phyloP scores from a whole-genome alignment of 257 asterid species.

The Prunella vulgaris region DNA sequence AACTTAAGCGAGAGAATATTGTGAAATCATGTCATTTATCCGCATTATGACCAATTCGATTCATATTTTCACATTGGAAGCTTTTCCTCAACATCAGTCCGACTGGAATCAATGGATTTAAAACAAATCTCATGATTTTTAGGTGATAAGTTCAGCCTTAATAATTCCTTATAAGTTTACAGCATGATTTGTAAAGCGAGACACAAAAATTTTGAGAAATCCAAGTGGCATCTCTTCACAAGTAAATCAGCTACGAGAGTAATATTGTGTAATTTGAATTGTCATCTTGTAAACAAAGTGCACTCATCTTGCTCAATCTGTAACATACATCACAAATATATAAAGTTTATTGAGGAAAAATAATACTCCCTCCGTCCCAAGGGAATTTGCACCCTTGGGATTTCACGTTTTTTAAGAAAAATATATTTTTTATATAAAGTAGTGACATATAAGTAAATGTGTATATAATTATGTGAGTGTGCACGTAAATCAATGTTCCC shows the following conservation, averaged over 20 bases:
- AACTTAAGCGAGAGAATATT: not conserved
- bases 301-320: not conserved
- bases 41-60: not conserved
- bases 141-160: not conserved
- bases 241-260: not conserved
- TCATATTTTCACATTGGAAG: not conserved
- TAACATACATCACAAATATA: not conserved
- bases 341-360: not conserved
- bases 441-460: no score
- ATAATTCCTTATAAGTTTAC: not conserved
- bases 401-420: no score
- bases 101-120: conserved; percentile 1
- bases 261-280: no score
- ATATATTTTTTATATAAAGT: no score
- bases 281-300: not conserved
- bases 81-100: not conserved
- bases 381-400: no score
- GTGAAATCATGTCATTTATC: not conserved
- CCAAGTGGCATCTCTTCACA: not conserved
- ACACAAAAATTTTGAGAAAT: not conserved
- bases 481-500: no score
- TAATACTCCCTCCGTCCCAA: no score
- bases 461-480: no score
- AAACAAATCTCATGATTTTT: not conserved
- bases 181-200: conserved; percentile 11